Conservation (phyloP, 1,139 yeast species). For the Hemisphaericaspora subhashii region DNA sequence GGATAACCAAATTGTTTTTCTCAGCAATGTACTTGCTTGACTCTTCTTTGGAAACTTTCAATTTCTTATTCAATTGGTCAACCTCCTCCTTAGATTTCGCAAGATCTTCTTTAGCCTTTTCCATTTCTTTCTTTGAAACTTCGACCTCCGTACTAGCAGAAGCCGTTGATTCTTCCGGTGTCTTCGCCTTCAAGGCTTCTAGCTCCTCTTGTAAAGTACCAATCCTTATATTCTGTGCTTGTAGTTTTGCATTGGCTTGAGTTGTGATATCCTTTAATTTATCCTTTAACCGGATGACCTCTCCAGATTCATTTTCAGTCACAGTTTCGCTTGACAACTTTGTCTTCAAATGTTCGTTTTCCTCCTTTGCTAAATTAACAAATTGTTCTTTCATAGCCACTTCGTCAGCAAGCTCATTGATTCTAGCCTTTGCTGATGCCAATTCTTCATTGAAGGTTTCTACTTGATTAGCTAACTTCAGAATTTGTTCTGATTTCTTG, state of each 20-base stretch:
- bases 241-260: conserved; percentile 22
- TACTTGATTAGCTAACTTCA: conserved; percentile 24
- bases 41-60: conserved; percentile 10
- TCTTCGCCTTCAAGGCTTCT: conserved; percentile 16
- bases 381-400: conserved; percentile 34
- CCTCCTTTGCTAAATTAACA: conserved; percentile 36
- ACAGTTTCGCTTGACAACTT: conserved; percentile 13
- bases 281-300: conserved; percentile 22
- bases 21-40: conserved; percentile 15
- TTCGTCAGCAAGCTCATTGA: conserved; percentile 25
- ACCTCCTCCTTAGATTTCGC: conserved; percentile 10
- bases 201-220: conserved; percentile 24
- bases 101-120: conserved; percentile 12
- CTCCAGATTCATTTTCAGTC: conserved; percentile 5
- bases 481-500: conserved; percentile 23
- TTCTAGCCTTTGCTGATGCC: conserved; percentile 21
- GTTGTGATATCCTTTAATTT: conserved; percentile 24
- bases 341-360: conserved; percentile 33
- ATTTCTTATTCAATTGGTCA: conserved; percentile 17
- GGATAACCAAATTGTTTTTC: conserved; percentile 14
- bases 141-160: conserved; percentile 5
- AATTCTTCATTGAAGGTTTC: conserved; percentile 18
- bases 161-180: conserved; percentile 9
- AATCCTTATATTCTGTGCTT: conserved; percentile 25
- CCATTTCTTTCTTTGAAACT: conserved; percentile 10